Base-by-base conservation (phyloP, 2,329 filamentous ascomycete genomes). In the Cadophora malorum region DNA sequence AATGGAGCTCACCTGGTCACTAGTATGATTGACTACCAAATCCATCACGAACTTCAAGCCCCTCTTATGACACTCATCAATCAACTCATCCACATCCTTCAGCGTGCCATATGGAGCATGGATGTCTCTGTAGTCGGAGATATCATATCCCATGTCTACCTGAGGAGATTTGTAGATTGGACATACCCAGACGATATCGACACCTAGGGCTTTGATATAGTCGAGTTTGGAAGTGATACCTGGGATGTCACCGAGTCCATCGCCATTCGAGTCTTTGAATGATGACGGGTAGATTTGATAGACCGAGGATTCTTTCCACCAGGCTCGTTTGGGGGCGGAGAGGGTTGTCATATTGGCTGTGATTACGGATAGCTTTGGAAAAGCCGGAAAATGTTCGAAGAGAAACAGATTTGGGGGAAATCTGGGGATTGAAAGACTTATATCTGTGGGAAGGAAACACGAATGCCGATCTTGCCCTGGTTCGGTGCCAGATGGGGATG, bases 131-230 rank as follows among this genome's bases (percentile, higher is more conserved):
- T 93, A 93, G 75, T 93, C 85, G 0, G 85, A 85, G n/a, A 92
- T 86, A 72, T 92, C 90, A 74, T 92, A 92, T 33, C 90, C 90
- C 88, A 91, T 90, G 69, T 92, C 90, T 4, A 86, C 80, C 73
- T 90, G 86, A 0, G 90, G 90, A 4, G 83, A 86, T 69, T 88
- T 85, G 73, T 86, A 89, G 76, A 90, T 87, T 14, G 90, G 90
- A 55, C 85, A 90, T 0, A 89, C 78, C 90, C 90, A 92, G 60
- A 93, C 81, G 7, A 88, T 83, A 73, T 91, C 85, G 10, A 90
- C 80, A 0, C 89, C 89, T 0, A 92, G 79, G 1, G 80, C 78
- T 74, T 86, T 81, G 49, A 91, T 81, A 75, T 91, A 90, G 72
- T 87, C 82, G 0, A 91, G 80, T 70, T 88, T 87, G 52, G 84